Evolutionary conservation across 2,329 filamentous ascomycete species (phyloP), one percentile per base, ranked within the genome.

Genomic region (Didymella segeticola): DNA sequence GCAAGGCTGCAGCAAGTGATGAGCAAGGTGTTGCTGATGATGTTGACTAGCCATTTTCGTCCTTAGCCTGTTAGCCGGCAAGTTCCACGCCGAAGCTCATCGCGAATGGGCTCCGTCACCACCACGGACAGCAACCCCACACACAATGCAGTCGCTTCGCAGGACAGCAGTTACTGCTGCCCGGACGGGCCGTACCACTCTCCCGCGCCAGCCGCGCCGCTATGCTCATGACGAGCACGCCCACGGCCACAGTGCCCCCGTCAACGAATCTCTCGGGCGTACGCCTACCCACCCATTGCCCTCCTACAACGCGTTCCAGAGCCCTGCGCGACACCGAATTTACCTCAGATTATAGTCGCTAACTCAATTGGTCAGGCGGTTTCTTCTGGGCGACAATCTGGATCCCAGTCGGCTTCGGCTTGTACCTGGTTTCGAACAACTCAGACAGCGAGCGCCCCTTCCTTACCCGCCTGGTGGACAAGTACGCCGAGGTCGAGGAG

Each of bases 401-500:
- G 36, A 72, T 84, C 43, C 82, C 82, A 9, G 53, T 75, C 29
- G 73, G 71, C 38, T 64, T 77, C 52, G 77, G 73, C 45, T 50
- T 83, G 25, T 83, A 82, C 68, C 68, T 73, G 34, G 60, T 79
- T 49, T 78, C 80, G 38, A 71, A 74, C 47, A 71, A 69, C 65
- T 66, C 64, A 43, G 67, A 69, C 42, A 72, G 78, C 65, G 74
- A 74, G 34, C 66, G 73, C 43, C 71, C 77, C 4, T 73, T 73
- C 57, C 68, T 83, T 54, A 79, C 80, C 26, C 71, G 78, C 47
- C 53, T 84, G 66, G 85, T 89, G 67, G 74, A 81, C 60, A 80
- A 80, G 61, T 87, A 83, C 71, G 79, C 79, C 29, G 74, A 80
- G 19, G 80, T 79, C 53, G 78, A 83, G 63, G 79, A 83, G 54